A percentile compares a stretch with the other conserved stretches of the same genome.
These are phyloP conservation scores for Crotalaria pallida DNA, from an alignment of 306 rosid species.

Conservation along the genomic window DNA sequence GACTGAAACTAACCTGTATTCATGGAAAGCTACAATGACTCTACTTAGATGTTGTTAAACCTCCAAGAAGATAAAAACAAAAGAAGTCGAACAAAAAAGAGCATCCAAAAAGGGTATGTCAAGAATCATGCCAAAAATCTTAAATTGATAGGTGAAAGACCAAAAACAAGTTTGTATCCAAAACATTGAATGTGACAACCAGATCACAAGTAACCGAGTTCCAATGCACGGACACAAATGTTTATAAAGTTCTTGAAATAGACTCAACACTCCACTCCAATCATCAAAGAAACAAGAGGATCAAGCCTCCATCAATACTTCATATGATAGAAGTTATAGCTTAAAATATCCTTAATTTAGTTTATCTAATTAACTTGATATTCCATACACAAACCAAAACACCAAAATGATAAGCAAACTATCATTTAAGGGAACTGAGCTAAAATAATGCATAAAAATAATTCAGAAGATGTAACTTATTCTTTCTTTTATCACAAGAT, in stretches of 20 bases:
- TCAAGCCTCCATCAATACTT: neutral
- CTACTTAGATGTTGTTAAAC: neutral
- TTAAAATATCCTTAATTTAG: neutral
- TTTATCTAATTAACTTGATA: slow-evolving; percentile 6
- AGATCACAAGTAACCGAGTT: neutral
- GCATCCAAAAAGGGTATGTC: neutral
- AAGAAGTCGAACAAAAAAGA: neutral
- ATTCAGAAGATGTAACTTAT: neutral
- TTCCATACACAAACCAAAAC: neutral
- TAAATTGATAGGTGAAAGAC: neutral
- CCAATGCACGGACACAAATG: neutral
- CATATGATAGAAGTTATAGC: neutral
- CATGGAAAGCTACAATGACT: neutral
- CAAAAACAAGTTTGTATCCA: neutral
- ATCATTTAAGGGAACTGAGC: neutral
- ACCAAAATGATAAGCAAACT: neutral
- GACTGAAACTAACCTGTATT: neutral
- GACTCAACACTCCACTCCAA: neutral
- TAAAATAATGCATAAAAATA: neutral
- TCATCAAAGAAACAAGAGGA: neutral
- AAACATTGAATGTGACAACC: neutral
- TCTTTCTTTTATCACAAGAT: neutral
- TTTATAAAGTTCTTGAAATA: neutral
- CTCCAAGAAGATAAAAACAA: neutral
- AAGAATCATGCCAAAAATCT: neutral